Evolutionary conservation across 2,329 filamentous ascomycete genomes (phyloP), one percentile per base, ranked within the genome.

Genomic region (Ophiostoma quercus): DNA sequence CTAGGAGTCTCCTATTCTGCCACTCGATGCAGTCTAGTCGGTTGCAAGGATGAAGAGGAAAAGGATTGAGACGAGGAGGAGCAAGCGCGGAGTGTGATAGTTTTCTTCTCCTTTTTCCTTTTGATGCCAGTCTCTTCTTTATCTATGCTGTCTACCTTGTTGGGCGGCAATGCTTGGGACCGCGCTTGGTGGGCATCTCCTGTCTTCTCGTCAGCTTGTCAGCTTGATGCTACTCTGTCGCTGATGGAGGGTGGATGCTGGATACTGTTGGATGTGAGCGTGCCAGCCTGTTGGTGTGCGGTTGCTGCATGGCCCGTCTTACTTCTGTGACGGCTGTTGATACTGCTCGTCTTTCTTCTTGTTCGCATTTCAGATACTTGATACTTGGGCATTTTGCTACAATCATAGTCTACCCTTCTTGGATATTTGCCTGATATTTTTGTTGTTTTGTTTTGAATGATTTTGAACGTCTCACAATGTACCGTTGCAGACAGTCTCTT

Each of bases 151-250:
- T 57, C 51, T 57, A 22, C 4, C 51, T 57, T 57, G 51, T 57
- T 57, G 51, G n/a, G 51, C 51, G 51, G 22, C 51, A 57, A 57
- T 57, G n/a, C 51, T 57, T 57, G 2, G 51, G 25, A 25, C 51
- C 51, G 51, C 51, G 51, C 51, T 57, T 57, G 51, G 51, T 54
- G 51, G n/a, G 3, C 51, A 25, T 57, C 7, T 12, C 25, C 39
- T 41, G 39, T 14, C 39, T 12, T 12, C 39, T 41, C 12, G 39
- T 41, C 39, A 41, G 12, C 51, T 25, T 57, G 51, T 57, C 19
- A 57, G 51, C 51, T 14, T 57, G 51, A 57, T 25, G 51, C 51
- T 57, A 57, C 51, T 57, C 51, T 57, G 51, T 57, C 22, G 25
- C 51, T 57, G 8, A 57, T 57, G 51, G 51, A 57, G 51, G 51